Conservation (phyloP, 208 protist genomes). For the Tritrichomonas foetus region DNA sequence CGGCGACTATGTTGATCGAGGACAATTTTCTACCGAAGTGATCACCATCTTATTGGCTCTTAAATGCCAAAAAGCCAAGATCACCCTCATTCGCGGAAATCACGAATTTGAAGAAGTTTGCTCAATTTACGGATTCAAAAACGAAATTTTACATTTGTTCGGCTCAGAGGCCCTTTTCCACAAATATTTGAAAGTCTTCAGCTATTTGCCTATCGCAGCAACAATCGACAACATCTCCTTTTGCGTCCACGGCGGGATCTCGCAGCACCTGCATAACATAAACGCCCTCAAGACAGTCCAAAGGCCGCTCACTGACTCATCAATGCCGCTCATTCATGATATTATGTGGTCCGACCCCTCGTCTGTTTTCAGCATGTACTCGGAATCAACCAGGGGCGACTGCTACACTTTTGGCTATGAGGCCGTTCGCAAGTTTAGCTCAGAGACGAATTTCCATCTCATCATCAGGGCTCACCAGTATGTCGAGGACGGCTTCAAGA, state of each 20-base stretch:
- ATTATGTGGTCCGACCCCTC: too few species aligned
- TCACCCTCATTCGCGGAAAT: constrained; percentile 80
- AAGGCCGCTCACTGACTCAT: too few species aligned
- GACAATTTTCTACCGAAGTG: constrained; percentile 67
- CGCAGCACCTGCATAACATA: constrained; percentile 65
- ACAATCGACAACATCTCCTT: constrained; percentile 65
- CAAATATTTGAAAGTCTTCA: constrained; percentile 97
- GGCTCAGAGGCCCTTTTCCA: constrained; percentile 76
- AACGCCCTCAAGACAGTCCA: too few species aligned
- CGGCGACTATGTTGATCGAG: constrained; percentile 51
- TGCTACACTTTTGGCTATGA: too few species aligned
- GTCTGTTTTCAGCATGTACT: too few species aligned
- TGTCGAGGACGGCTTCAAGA: too few species aligned
- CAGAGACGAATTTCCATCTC: too few species aligned
- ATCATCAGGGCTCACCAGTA: too few species aligned
- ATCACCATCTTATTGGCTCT: constrained; percentile 79
- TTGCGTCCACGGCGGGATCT: constrained; percentile 76
- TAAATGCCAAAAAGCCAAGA: constrained; percentile 66
- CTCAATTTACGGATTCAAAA: constrained; percentile 96
- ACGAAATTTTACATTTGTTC: constrained; percentile 70
- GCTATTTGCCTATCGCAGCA: constrained; percentile 93
- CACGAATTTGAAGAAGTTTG: constrained; percentile 82
- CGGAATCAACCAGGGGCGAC: too few species aligned
- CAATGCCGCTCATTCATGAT: too few species aligned
- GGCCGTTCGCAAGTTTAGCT: too few species aligned